A percentile compares a stretch with the other conserved stretches of the same genome.
Evolutionary conservation across 805 yeast species (phyloP).

Genomic region (Nakazawaea ishiwadae): DNA sequence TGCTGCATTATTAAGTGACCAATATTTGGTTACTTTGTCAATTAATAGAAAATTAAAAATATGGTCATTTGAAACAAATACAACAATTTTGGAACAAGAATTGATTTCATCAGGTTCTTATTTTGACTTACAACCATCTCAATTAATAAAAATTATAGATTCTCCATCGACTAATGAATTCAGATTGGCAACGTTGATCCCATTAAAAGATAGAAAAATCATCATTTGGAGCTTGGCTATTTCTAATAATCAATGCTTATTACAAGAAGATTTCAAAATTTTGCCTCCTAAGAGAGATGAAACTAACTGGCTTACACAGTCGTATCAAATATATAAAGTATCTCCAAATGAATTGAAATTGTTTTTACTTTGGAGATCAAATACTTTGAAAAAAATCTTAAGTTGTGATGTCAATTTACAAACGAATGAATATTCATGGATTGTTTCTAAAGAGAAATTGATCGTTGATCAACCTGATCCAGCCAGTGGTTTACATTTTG

Average conservation of each 20-base stretch:
- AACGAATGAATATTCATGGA: conserved; percentile 33
- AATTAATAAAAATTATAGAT: conserved; percentile 2
- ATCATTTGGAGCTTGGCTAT: conserved; percentile 8
- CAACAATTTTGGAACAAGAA: conserved; percentile 17
- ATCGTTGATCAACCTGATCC: conserved; percentile 18
- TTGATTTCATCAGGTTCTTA: conserved; percentile 7
- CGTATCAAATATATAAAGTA: neutral
- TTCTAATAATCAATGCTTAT: neutral
- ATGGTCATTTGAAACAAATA: conserved; percentile 48
- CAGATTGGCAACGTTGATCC: conserved; percentile 1
- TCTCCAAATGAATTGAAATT: neutral
- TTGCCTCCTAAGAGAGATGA: neutral
- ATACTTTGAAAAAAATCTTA: conserved; percentile 4
- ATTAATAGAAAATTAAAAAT: conserved; percentile 49
- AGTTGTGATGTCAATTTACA: conserved; percentile 16
- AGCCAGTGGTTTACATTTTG: neutral
- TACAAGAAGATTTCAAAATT: neutral
- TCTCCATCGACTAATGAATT: conserved; percentile 1
- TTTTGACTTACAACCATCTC: conserved; percentile 3
- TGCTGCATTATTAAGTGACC: conserved; percentile 14
- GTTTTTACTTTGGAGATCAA: conserved; percentile 8
- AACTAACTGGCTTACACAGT: conserved; percentile 5
- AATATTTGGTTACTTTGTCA: conserved; percentile 42
- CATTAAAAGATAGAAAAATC: conserved; percentile 1
- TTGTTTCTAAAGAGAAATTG: conserved; percentile 29